phyloP scores from a whole-genome alignment of 169 alveolate genomes.

The Plasmodium vinckei region DNA sequence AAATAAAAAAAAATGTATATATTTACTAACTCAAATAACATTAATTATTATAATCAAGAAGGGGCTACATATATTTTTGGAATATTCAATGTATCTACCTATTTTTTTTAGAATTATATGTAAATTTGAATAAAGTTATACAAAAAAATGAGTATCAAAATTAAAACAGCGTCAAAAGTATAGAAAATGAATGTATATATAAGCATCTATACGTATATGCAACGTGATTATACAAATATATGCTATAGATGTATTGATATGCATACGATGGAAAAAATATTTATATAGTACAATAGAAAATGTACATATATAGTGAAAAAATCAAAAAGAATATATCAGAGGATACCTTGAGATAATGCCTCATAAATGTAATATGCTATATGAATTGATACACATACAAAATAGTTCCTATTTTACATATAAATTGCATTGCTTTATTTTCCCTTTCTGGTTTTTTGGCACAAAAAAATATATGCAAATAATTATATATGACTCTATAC shows the following conservation, averaged over 20 bases:
- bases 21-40: too few relatives aligned
- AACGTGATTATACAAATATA: not conserved
- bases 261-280: not conserved
- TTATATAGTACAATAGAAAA: conserved; percentile 19
- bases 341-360: conserved; percentile 7
- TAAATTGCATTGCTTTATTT: not conserved
- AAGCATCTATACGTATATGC: not conserved
- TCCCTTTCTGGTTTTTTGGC: not conserved
- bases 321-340: not conserved
- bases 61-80: too few relatives aligned
- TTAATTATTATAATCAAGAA: too few relatives aligned
- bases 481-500: not conserved
- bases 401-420: not conserved
- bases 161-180: not conserved
- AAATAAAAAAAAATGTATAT: too few relatives aligned
- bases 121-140: conserved; percentile 13
- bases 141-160: conserved; percentile 13
- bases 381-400: not conserved
- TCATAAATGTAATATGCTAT: conserved; percentile 5
- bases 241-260: not conserved
- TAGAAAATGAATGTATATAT: not conserved
- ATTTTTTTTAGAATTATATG: not conserved
- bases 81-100: too few relatives aligned
- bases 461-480: not conserved
- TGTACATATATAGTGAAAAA: not conserved